These are phyloP conservation scores for Phialophora macrospora DNA, from an alignment of 2,329 filamentous ascomycete genomes.

Conservation along the genomic window DNA sequence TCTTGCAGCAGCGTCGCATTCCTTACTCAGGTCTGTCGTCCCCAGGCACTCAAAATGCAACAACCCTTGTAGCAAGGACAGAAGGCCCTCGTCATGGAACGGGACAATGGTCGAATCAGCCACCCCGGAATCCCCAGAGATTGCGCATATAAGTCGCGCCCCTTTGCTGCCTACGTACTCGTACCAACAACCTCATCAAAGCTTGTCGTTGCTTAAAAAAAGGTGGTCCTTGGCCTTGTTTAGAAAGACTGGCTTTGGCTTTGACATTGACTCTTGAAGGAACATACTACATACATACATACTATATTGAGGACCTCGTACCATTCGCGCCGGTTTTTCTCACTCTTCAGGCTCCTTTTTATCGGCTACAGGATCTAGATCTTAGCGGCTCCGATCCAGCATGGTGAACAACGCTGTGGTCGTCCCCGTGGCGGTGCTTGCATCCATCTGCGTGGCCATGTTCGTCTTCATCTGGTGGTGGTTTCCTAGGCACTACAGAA, in stretches of 20 bases:
- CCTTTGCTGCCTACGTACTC: background rate
- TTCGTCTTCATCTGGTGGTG: slow-evolving; percentile 34
- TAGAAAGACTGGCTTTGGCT: background rate
- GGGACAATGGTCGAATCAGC: slow-evolving; percentile 5
- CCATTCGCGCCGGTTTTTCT: background rate
- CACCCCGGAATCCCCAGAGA: slow-evolving; percentile 9
- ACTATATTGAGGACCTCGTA: background rate
- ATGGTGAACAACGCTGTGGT: slow-evolving; percentile 27
- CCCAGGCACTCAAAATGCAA: slow-evolving; percentile 8
- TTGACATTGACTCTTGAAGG: background rate
- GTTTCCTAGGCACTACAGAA: slow-evolving; percentile 31
- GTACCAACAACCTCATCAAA: background rate
- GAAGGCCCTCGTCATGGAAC: background rate
- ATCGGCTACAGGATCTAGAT: slow-evolving; percentile 1
- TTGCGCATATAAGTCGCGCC: slow-evolving; percentile 1
- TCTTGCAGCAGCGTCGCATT: slow-evolving; percentile 13
- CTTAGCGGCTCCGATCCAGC: background rate
- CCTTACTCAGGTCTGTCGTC: background rate
- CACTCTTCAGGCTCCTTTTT: background rate
- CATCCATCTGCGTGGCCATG: slow-evolving; percentile 22
- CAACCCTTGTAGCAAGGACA: background rate
- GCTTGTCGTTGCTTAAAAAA: slow-evolving; percentile 18
- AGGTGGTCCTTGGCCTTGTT: background rate
- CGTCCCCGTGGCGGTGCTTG: slow-evolving; percentile 25
- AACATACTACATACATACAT: no score